Evolutionary conservation across 805 yeast genomes (phyloP), one percentile per base, ranked within the genome.

Genomic region (Candida cerambycidarum): DNA sequence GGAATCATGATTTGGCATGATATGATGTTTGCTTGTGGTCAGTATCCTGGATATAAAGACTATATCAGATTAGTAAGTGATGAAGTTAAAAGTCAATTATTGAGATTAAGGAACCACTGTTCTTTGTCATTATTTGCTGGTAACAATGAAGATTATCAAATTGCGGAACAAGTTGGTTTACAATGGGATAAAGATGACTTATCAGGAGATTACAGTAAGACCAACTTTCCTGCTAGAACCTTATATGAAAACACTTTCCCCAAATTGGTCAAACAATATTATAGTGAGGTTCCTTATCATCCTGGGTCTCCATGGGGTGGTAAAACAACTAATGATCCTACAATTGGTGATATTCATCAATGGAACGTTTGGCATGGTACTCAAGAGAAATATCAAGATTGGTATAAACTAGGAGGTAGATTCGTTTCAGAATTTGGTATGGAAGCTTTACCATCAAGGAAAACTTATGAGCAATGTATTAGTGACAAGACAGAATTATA

Each of bases 301-400:
- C 69, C 65, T 9, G 80, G 81, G 1, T 71, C 76, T 1, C 82
- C 82, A 1, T 74, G 67, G 64, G 73, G 78, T 17, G 75, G 78
- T 4, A 37, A 42, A 13, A 23, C 33, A 12, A 65, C 71, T 10
- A 29, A 36, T 21, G 53, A 49, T 32, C 39, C 25, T 7, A 67
- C 71, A 1, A 55, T 49, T 14, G 81, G 81, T 2, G 81, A 76
- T 50, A 58, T 72, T 4, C 81, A 76, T 48, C 79, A 75, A 45
- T 76, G 81, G 81, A 74, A 75, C 47, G 77, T 76, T 7, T 76
- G 80, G 80, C 82, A 76, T 47, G 81, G 80, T 1, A 34, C 19
- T 17, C 54, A 61, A 16, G 71, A 69, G 41, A 66, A 63, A 45
- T 76, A 76, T 48, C 82, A 76, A 46, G 59, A 73, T 50, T 74